Evolutionary conservation across 495 filamentous ascomycete genomes (phyloP), one percentile per base, ranked within the genome.

Genomic region (Cercophora scortea): DNA sequence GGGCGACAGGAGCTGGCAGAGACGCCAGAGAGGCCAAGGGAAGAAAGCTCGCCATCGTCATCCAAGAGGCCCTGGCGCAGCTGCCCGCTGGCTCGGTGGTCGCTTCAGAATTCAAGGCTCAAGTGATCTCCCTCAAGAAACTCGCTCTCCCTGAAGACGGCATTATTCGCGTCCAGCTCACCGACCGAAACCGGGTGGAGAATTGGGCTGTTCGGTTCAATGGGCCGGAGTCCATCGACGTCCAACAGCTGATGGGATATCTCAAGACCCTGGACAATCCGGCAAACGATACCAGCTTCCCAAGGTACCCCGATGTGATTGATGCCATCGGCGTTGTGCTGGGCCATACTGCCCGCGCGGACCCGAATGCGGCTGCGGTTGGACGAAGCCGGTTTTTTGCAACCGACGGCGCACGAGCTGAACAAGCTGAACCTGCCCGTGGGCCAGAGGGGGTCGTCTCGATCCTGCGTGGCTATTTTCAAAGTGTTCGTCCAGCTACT

Each of bases 401-500:
- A 12, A 44, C 68, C 17, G 56, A 65, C 38, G 32, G 54, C 15
- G 45, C 34, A 17, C 46, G 61, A 18, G 19, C 59, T 34, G 49
- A 56, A 17, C 46, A 61, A 18, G 19, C 59, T 34, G 49, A 56
- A 0, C 42, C 49, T 0, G 57, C 67, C 13, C 60, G 61, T 17
- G 63, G 7, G 0, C 1, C 34, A 2, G 42, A 61, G 10, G 76
- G 75, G 7, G 64, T 81, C 0, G 62, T 76, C 1, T 75, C 78
- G 11, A 66, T 69, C 4, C 64, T 85, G 0, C 78, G 85, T 46
- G 86, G 86, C 0, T 88, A 78, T 57, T 86, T 86, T 53, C 72
- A 82, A 48, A 87, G 83, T 64, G 78, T 83, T 13, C 82, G 85
- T 18, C 71, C 77, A 0, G 83, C 81, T 8, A 87, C 86, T 4